Evolutionary conservation across 225 moss, liverwort and hornwort species (phyloP), one percentile per base, ranked within the genome.

Genomic region (Pseudoscleropodium purum): DNA sequence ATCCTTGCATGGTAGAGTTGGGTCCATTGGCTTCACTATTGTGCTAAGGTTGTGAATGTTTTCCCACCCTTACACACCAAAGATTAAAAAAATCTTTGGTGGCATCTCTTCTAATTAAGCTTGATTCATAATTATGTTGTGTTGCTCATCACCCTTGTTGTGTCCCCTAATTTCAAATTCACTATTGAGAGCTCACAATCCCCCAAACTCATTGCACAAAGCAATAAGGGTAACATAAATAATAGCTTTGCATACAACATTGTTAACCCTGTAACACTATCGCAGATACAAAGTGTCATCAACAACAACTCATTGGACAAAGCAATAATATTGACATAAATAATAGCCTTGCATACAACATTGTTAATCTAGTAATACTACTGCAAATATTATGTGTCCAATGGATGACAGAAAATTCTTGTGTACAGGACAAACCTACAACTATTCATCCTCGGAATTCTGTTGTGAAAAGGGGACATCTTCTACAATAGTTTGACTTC

Each of bases 1-100:
- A 43, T 5, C 1, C 0, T 43, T 73, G 5, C 2, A 43, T 0
- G 1, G 2, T 0, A 9, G 1, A 73, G 29, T 43, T 43, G 15
- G 16, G 9, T 43, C 25, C 16, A 73, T 43, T 27, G 9, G 27
- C 43, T 43, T 73, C 18, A 56, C 1, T 73, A 45, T 45, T 0
- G 3, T 6, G 10, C 45, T 45, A 0, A 9, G 1, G 10, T 0
- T 30, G 3, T 45, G 10, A 74, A 29, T 45, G 29, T 45, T 45
- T 6, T 5, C 4, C 17, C 1, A 70, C 16, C 17, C 1, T 16
- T 43, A 73, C 5, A 9, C 3, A 4, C 5, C 17, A 17, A 43
- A 43, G 29, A 43, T 17, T n/a, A n/a, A n/a, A n/a, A 43, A 29
- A 73, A 73, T 15, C 17, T 43, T 10, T 2, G 15, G 3, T 1